Conservation (phyloP, 164 flowering plant species). For the Aristolochia fimbriata region DNA sequence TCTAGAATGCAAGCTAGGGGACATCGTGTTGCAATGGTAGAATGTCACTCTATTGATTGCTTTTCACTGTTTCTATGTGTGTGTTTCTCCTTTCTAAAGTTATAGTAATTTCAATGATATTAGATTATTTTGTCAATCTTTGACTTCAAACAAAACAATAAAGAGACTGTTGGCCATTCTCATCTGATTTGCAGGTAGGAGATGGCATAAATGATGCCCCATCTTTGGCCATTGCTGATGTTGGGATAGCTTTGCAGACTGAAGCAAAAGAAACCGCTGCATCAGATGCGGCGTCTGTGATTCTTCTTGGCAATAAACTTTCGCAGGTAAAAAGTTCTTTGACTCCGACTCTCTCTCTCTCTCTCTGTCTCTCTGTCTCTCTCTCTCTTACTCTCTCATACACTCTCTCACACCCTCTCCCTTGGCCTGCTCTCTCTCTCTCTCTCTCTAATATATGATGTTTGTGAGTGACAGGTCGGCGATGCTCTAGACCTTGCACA, state of each 20-base stretch:
- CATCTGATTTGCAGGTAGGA: slow-evolving; percentile 50
- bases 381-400: background rate
- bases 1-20: slow-evolving; percentile 63
- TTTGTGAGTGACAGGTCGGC: slow-evolving; percentile 40
- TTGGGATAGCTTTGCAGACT: slow-evolving; percentile 80
- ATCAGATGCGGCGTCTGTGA: slow-evolving; percentile 87
- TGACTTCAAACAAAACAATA: background rate
- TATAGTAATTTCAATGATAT: no score
- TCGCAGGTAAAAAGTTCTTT: slow-evolving; percentile 49
- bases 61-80: no score
- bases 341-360: background rate
- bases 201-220: slow-evolving; percentile 99
- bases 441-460: background rate
- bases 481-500: slow-evolving; percentile 84
- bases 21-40: slow-evolving; percentile 83
- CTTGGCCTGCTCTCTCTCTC: background rate
- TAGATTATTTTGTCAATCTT: no score
- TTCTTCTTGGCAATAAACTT: slow-evolving; percentile 78
- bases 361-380: background rate
- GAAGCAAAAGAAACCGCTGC: slow-evolving; percentile 91
- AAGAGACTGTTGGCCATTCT: background rate
- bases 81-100: no score
- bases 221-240: slow-evolving; percentile 92
- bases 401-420: background rate
- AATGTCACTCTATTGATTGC: no score